Evolutionary conservation across 352 stramenopile species (phyloP).

Genomic region (Globisporangium megalacanthum): DNA sequence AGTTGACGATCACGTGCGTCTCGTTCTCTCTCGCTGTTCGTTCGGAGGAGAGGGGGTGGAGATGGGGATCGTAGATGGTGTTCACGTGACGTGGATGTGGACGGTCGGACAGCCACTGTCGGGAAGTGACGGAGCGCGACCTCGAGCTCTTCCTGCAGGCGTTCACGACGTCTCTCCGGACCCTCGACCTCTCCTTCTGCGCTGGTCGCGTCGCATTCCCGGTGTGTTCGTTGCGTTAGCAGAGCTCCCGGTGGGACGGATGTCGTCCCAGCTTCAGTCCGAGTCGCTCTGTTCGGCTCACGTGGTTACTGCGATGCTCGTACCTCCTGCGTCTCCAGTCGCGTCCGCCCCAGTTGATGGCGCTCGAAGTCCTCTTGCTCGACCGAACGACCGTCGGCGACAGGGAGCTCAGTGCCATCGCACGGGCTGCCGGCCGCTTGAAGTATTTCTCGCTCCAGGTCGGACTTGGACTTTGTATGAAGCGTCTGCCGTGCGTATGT

Average conservation of each 20-base stretch:
- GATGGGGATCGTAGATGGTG: background rate
- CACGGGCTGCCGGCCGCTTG: constrained; percentile 24
- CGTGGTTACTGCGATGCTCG: background rate
- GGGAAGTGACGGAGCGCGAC: constrained; percentile 21
- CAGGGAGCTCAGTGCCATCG: constrained; percentile 30
- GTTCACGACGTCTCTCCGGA: constrained; percentile 25
- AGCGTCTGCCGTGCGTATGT: background rate
- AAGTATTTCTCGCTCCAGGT: constrained; percentile 70
- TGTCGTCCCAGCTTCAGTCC: background rate
- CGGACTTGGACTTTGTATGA: background rate
- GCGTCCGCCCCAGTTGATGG: constrained; percentile 21
- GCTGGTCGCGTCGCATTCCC: constrained; percentile 34
- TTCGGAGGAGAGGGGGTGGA: background rate
- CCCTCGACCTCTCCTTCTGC: constrained; percentile 54
- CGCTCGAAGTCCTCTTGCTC: constrained; percentile 55
- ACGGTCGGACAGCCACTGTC: constrained; percentile 22
- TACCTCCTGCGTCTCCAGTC: background rate
- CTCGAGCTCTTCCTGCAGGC: constrained; percentile 26
- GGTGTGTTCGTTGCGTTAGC: constrained; percentile 11
- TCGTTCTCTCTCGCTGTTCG: too few species aligned
- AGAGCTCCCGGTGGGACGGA: too few species aligned
- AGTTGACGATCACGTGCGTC: constrained; percentile 46
- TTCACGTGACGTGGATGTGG: background rate
- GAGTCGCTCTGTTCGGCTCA: background rate
- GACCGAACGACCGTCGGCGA: constrained; percentile 53